phyloP scores from a whole-genome alignment of 257 asterid species.

The Nemophila menziesii region DNA sequence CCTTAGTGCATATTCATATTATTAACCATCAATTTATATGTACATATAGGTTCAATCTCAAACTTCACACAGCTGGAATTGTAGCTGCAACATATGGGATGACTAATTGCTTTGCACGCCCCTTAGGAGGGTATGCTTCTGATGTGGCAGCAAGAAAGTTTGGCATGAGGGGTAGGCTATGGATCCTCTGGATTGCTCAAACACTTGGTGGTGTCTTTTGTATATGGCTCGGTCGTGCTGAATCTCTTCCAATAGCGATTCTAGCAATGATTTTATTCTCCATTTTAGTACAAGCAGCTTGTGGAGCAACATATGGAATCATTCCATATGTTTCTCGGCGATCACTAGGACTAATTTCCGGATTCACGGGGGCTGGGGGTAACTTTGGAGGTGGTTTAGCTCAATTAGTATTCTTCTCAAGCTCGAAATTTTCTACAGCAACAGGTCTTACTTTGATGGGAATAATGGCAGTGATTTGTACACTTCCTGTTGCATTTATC shows the following conservation, averaged over 20 bases:
- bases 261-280: conserved; percentile 40
- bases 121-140: conserved; percentile 39
- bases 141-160: conserved; percentile 26
- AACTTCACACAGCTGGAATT: conserved; percentile 43
- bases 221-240: conserved; percentile 26
- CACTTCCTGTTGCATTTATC: conserved; percentile 32
- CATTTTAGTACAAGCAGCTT: conserved; percentile 46
- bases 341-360: conserved; percentile 36
- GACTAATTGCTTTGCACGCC: conserved; percentile 43
- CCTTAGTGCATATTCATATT: background rate
- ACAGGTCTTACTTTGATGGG: conserved; percentile 38
- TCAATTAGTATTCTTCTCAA: conserved; percentile 36
- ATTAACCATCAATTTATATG: background rate
- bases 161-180: conserved; percentile 55
- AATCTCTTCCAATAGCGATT: conserved; percentile 30
- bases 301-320: conserved; percentile 44
- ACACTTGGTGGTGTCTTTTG: conserved; percentile 48
- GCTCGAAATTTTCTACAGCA: conserved; percentile 18
- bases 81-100: conserved; percentile 50
- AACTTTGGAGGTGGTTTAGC: conserved; percentile 52
- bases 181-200: conserved; percentile 43
- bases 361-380: conserved; percentile 54
- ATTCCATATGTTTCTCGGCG: conserved; percentile 43
- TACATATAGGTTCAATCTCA: conserved; percentile 35
- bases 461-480: conserved; percentile 35